Percentiles rank a stretch among this genome's conserved stretches.
These are phyloP conservation scores for Aristolochia contorta DNA, from an alignment of 164 flowering plant species.

Conservation along the genomic window DNA sequence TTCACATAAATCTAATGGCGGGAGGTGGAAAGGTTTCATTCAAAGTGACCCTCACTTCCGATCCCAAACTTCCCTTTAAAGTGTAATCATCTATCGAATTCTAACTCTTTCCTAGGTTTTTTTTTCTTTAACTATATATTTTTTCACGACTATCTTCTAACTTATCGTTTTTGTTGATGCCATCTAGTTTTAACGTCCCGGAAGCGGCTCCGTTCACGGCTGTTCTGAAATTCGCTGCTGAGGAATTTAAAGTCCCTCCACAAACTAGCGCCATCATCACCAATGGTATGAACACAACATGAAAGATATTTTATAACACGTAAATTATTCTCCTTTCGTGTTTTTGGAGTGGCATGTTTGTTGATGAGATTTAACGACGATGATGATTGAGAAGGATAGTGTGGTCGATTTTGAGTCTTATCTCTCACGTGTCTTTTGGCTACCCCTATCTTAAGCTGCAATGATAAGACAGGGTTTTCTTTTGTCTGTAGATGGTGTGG, in stretches of 20 bases:
- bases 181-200: conserved; percentile 79
- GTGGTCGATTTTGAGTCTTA: too few relatives aligned
- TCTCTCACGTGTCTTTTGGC: too few relatives aligned
- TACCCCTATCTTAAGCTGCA: too few relatives aligned
- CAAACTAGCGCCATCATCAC: conserved; percentile 99
- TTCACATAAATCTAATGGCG: conserved; percentile 8
- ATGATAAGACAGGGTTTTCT: not conserved
- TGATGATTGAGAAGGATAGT: too few relatives aligned
- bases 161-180: not conserved
- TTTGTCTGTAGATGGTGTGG: conserved; percentile 78
- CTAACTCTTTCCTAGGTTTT: not conserved
- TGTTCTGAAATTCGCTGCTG: conserved; percentile 90
- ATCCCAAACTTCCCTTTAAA: conserved; percentile 98
- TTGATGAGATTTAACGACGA: too few relatives aligned
- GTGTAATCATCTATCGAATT: conserved; percentile 35
- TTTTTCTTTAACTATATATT: not conserved
- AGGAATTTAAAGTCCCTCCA: conserved; percentile 97
- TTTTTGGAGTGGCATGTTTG: too few relatives aligned
- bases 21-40: conserved; percentile 92
- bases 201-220: conserved; percentile 98
- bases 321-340: too few relatives aligned
- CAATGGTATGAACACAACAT: conserved; percentile 40
- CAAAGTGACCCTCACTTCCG: conserved; percentile 93
- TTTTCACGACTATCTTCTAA: not conserved
- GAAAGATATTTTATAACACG: too few relatives aligned